Evolutionary conservation across 352 stramenopile genomes (phyloP).

Genomic region (Aphanomyces astaci): DNA sequence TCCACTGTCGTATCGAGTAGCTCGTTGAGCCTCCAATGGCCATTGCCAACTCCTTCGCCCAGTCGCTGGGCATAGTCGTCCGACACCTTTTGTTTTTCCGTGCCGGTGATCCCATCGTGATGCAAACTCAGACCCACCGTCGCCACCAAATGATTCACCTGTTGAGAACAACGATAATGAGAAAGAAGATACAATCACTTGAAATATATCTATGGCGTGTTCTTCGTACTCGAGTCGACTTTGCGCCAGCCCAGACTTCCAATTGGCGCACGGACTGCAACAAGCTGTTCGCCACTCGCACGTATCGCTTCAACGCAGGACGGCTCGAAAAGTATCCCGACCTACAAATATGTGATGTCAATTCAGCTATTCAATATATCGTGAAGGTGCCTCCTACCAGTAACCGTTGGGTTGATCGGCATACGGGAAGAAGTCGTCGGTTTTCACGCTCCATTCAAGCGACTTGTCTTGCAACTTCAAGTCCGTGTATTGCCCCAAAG

Average conservation of each 20-base stretch:
- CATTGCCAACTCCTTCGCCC: constrained; percentile 63
- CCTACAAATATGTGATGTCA: too few relatives aligned
- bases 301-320: constrained; percentile 87
- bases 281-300: constrained; percentile 82
- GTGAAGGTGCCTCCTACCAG: too few relatives aligned
- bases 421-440: constrained; percentile 97
- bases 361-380: too few relatives aligned
- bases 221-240: too few relatives aligned
- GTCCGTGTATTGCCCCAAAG: constrained; percentile 92
- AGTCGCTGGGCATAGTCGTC: constrained; percentile 94
- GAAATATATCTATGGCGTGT: neutral
- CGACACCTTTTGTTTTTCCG: constrained; percentile 91
- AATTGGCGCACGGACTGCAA: constrained; percentile 87
- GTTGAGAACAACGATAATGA: too few relatives aligned
- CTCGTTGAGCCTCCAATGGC: too few relatives aligned
- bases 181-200: neutral
- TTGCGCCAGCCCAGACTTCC: constrained; percentile 35
- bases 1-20: too few relatives aligned
- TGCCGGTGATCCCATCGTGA: constrained; percentile 94
- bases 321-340: constrained; percentile 96
- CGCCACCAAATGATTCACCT: constrained; percentile 30
- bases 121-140: constrained; percentile 92
- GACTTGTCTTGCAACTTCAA: constrained; percentile 79
- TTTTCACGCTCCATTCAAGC: constrained; percentile 81
- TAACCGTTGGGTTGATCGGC: constrained; percentile 88